Evolutionary conservation across 345 rosid genomes (phyloP).

Genomic region (Hypericum perforatum): DNA sequence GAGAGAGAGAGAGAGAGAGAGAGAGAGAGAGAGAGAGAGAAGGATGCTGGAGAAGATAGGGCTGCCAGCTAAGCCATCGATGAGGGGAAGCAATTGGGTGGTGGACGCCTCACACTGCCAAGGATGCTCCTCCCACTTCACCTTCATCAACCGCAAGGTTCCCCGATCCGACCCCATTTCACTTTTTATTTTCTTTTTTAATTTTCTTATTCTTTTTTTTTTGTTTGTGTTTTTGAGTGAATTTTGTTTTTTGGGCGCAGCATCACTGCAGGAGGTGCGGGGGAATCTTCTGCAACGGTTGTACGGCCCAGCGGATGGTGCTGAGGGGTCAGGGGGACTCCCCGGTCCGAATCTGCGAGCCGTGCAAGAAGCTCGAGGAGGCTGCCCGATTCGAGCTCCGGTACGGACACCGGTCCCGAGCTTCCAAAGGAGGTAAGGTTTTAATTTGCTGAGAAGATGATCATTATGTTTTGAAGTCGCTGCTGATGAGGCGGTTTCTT

Average conservation of each 20-base stretch:
- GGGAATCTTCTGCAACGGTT: constrained; percentile 72
- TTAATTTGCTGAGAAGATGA: neutral
- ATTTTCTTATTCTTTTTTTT: neutral
- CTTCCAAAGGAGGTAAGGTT: constrained; percentile 38
- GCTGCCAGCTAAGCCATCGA: constrained; percentile 77
- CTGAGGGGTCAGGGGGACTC: constrained; percentile 91
- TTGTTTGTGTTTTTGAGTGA: neutral
- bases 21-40: neutral
- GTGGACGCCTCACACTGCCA: constrained; percentile 88
- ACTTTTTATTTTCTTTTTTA: neutral
- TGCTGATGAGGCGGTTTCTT: no score
- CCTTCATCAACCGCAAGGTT: constrained; percentile 99
- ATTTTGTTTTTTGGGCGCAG: constrained; percentile 28
- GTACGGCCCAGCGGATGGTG: constrained; percentile 67
- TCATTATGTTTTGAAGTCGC: no score
- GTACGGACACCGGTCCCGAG: constrained; percentile 48
- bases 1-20: no score
- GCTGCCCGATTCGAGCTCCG: constrained; percentile 87
- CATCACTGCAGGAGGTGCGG: constrained; percentile 97
- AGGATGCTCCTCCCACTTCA: constrained; percentile 86
- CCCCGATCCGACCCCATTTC: no score
- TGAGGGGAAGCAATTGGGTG: constrained; percentile 73
- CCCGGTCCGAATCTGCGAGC: constrained; percentile 84
- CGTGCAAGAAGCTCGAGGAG: constrained; percentile 84
- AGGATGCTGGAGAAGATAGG: constrained; percentile 88